A percentile compares a stretch with the other conserved stretches of the same genome.
Evolutionary conservation across 2,329 filamentous ascomycete species (phyloP).

Genomic region (Alternaria viburni): DNA sequence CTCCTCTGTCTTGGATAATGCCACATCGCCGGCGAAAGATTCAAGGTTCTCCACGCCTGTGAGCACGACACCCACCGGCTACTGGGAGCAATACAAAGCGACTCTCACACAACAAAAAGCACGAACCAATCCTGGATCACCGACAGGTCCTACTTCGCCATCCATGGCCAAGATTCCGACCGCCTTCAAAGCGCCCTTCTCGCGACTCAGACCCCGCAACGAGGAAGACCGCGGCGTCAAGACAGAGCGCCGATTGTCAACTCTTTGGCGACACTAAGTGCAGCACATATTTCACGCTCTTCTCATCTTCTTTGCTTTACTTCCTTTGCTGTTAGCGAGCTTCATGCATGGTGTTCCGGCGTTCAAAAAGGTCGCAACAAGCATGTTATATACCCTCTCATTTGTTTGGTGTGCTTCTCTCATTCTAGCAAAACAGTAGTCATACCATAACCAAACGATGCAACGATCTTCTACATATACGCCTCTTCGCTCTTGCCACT

Average conservation of each 20-base stretch:
- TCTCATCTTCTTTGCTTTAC: not conserved
- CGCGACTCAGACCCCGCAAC: slow-evolving; percentile 6
- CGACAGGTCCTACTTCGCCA: not conserved
- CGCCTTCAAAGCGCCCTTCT: slow-evolving; percentile 10
- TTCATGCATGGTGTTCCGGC: not conserved
- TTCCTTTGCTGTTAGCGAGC: not conserved
- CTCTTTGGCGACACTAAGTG: slow-evolving; percentile 15
- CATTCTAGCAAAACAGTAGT: not conserved
- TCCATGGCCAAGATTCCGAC: slow-evolving; percentile 11
- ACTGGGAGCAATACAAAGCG: slow-evolving; percentile 19
- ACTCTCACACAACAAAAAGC: slow-evolving; percentile 15
- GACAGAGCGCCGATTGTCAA: slow-evolving; percentile 19
- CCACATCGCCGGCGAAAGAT: not conserved
- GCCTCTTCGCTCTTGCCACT: not conserved
- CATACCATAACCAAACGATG: not conserved
- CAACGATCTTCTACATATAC: not conserved
- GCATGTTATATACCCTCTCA: slow-evolving; percentile 27
- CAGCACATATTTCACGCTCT: not conserved
- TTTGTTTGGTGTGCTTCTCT: not conserved
- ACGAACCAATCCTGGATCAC: not conserved
- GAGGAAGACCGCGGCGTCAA: slow-evolving; percentile 14
- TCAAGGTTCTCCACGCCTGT: not conserved
- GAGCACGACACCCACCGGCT: slow-evolving; percentile 6
- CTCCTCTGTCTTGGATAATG: not conserved
- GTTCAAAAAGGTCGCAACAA: slow-evolving; percentile 3